Percentiles rank a stretch among this genome's conserved stretches.
Evolutionary conservation across 2,329 filamentous ascomycete genomes (phyloP).

Genomic region (Stemphylium vesicarium): DNA sequence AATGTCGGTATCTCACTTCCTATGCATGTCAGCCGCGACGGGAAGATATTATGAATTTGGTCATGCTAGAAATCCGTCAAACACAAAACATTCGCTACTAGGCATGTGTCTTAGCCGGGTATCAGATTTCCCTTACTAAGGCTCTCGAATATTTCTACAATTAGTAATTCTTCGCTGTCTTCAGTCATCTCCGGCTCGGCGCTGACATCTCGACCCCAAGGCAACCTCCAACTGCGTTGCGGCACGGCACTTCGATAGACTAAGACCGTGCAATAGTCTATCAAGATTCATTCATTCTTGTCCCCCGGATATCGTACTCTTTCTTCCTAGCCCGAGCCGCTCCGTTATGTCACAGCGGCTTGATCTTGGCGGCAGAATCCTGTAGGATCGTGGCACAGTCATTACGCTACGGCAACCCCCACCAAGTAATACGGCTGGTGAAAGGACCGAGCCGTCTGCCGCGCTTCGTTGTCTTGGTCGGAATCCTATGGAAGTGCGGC

Average conservation of each 20-base stretch:
- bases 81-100: neutral
- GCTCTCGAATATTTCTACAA: neutral
- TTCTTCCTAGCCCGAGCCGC: neutral
- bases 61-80: too few relatives aligned
- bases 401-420: neutral
- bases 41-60: too few relatives aligned
- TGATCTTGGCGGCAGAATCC: neutral
- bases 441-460: neutral
- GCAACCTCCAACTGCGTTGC: neutral
- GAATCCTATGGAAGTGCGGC: neutral
- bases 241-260: neutral
- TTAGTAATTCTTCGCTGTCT: neutral
- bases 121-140: neutral
- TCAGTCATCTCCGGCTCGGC: neutral
- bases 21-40: too few relatives aligned
- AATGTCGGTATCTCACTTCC: too few relatives aligned
- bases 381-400: neutral
- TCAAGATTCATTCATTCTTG: neutral
- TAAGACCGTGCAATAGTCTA: neutral
- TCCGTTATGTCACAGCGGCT: neutral
- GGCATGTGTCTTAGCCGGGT: neutral
- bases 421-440: too few relatives aligned
- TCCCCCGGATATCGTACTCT: neutral
- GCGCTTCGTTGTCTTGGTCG: neutral
- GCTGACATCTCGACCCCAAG: slow-evolving; percentile 5